Conservation (phyloP, 306 rosid genomes). For the Glycine soja region DNA sequence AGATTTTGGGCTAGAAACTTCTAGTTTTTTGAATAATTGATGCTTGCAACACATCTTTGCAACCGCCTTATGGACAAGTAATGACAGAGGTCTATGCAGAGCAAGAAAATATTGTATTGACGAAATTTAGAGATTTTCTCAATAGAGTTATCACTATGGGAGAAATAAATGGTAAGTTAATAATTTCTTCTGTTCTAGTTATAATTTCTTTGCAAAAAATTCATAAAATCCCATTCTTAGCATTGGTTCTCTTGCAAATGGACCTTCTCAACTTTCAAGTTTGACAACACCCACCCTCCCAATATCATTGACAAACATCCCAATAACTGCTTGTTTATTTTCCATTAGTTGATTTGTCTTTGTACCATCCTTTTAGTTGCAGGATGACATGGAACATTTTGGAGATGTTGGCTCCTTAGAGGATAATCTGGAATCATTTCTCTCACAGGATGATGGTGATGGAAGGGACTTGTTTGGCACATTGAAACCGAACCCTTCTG, state of each 20-base stretch:
- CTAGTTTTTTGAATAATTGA: conserved; percentile 33
- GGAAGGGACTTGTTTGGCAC: conserved; percentile 91
- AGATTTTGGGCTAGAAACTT: conserved; percentile 26
- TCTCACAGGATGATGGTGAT: conserved; percentile 88
- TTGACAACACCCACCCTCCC: not conserved
- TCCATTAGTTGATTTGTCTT: conserved; percentile 15
- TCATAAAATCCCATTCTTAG: conserved; percentile 3
- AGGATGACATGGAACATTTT: conserved; percentile 91
- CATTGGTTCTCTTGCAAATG: conserved; percentile 19
- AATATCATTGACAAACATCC: not conserved
- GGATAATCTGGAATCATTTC: conserved; percentile 91
- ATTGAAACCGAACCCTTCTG: conserved; percentile 76
- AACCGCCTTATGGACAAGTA: conserved; percentile 72
- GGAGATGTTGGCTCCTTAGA: conserved; percentile 95
- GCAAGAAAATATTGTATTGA: conserved; percentile 85
- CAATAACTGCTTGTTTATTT: conserved; percentile 30
- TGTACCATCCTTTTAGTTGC: conserved; percentile 34
- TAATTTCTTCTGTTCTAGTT: conserved; percentile 41
- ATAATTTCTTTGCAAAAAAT: conserved; percentile 22
- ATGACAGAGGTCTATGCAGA: conserved; percentile 82
- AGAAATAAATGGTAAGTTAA: conserved; percentile 89
- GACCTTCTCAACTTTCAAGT: conserved; percentile 24
- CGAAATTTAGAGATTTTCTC: conserved; percentile 88
- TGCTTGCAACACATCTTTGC: conserved; percentile 72
- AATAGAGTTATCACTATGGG: conserved; percentile 90